These are phyloP conservation scores for Metschnikowia kunwiensis DNA, from an alignment of 805 yeast species.

Conservation along the genomic window DNA sequence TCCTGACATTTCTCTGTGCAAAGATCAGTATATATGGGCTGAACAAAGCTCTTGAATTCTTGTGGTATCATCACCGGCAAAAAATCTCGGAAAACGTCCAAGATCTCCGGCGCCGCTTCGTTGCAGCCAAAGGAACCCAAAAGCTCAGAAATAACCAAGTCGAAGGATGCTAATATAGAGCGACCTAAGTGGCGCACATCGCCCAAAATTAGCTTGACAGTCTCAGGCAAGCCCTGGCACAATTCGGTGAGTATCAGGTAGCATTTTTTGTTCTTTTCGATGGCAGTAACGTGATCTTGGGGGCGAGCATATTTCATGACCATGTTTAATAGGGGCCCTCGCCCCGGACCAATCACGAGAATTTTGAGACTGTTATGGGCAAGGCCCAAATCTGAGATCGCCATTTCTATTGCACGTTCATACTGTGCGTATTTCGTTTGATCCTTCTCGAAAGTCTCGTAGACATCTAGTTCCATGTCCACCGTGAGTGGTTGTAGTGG, in stretches of 20 bases:
- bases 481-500: constrained; percentile 75
- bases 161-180: constrained; percentile 28
- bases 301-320: constrained; percentile 17
- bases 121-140: constrained; percentile 92
- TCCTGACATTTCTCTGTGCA: background rate
- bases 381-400: constrained; percentile 34
- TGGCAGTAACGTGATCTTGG: constrained; percentile 37
- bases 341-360: constrained; percentile 81
- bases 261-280: constrained; percentile 73
- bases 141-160: constrained; percentile 74
- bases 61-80: constrained; percentile 38
- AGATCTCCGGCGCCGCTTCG: constrained; percentile 82
- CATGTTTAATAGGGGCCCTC: constrained; percentile 72
- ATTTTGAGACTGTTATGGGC: constrained; percentile 23
- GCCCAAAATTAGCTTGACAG: constrained; percentile 48
- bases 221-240: constrained; percentile 29
- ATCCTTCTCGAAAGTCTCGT: constrained; percentile 72
- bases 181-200: constrained; percentile 49
- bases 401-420: constrained; percentile 57
- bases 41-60: constrained; percentile 54
- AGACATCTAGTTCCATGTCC: constrained; percentile 56
- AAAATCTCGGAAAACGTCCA: constrained; percentile 38
- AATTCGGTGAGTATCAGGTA: constrained; percentile 46
- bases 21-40: constrained; percentile 65
- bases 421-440: constrained; percentile 64